Evolutionary conservation across 768 basidiomycete species (phyloP).

Genomic region (Russula sp.): DNA sequence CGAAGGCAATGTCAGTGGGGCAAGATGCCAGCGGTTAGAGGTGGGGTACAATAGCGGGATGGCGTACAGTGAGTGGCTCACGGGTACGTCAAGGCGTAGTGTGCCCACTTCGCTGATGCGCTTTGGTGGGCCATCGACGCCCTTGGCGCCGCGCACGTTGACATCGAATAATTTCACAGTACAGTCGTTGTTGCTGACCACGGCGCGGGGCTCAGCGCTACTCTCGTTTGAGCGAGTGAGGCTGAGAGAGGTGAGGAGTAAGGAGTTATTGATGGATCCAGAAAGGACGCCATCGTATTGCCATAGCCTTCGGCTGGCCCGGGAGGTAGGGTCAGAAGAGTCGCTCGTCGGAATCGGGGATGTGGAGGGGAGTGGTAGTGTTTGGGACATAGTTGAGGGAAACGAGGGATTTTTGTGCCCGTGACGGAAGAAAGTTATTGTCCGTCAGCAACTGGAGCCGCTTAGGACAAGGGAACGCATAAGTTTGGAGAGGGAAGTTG

Average conservation of each 20-base stretch:
- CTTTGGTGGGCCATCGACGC: too few relatives aligned
- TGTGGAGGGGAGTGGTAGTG: conserved; percentile 50
- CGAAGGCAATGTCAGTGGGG: conserved; percentile 1
- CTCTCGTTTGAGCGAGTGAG: too few relatives aligned
- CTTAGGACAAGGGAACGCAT: neutral
- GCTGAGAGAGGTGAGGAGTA: too few relatives aligned
- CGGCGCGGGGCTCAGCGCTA: too few relatives aligned
- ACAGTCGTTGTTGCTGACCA: too few relatives aligned
- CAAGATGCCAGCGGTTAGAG: neutral
- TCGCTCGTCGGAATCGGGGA: too few relatives aligned
- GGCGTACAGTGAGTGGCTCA: conserved; percentile 81
- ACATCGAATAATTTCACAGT: too few relatives aligned
- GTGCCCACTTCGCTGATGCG: conserved; percentile 46
- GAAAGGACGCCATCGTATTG: too few relatives aligned
- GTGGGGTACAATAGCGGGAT: neutral
- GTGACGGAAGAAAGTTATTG: neutral
- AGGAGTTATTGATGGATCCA: too few relatives aligned
- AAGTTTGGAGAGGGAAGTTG: conserved; percentile 2
- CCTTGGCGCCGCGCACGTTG: too few relatives aligned
- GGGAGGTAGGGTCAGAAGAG: too few relatives aligned
- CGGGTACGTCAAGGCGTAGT: conserved; percentile 56
- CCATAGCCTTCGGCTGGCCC: too few relatives aligned
- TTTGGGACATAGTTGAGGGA: conserved; percentile 56
- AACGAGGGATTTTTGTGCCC: conserved; percentile 42
- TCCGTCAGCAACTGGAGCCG: neutral